Base-by-base conservation (phyloP, 2,329 filamentous ascomycete species). In the Colletotrichum higginsianum region DNA sequence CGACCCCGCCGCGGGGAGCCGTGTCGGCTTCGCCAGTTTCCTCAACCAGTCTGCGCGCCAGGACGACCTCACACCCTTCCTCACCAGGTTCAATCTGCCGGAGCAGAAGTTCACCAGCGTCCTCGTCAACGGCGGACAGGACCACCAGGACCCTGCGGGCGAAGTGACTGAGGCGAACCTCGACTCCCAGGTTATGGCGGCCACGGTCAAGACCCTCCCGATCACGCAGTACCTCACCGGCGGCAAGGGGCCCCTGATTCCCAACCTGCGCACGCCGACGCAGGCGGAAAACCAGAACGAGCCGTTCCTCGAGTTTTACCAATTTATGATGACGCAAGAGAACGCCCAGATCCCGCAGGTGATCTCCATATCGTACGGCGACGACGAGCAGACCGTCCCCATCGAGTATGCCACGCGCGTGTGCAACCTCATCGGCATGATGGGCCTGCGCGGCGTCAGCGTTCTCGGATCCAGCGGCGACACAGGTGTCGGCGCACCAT, bases 321-420 rank as follows among this genome's bases (percentile, higher is more conserved):
- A 88, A 67, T 88, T 88, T 78, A 80, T 93, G 3, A 82, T 92
- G 1, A 79, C 81, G 50, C 84, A 89, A 55, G 80, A 84, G 9
- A 84, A 88, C 60, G 77, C 82, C 2, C 78, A 86, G 21, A 81
- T 93, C 1, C 90, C 91, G 0, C 85, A 88, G 3, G 87, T 91
- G 21, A 85, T 93, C 62, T 87, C 86, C 44, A 90, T 88, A 13
- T 92, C 90, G 0, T 93, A 93, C 75, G 90, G 89, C n/a, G 91
- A 93, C 73, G 84, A 90, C 52, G 91, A 93, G 79, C 89, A 89
- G 79, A 88, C 85, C 2, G 85, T 93, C 0, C 90, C 91, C 0
- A 78, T 80, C 18, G 83, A 85, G 8, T 93, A 92, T 76, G 86
- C 89, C 6, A 83, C 84, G 55, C 82, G 85, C 16, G 87, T 89